These are phyloP conservation scores for Silene noctiflora DNA, from an alignment of 179 eudicot species.

Conservation along the genomic window DNA sequence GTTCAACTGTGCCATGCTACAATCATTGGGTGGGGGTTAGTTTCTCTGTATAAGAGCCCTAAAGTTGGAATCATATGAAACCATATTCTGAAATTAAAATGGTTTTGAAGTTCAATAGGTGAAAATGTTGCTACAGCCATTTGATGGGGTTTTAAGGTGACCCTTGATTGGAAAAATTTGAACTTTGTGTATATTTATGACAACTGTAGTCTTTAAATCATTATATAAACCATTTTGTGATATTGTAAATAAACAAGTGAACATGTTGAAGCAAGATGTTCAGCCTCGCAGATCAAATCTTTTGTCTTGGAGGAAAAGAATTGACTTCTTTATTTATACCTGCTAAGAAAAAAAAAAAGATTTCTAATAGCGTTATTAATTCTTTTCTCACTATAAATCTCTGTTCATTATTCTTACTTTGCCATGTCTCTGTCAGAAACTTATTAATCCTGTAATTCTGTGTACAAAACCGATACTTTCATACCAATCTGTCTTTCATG, in stretches of 20 bases:
- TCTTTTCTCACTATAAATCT: background rate
- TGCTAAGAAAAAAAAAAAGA: background rate
- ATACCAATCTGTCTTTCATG: background rate
- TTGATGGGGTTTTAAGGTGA: background rate
- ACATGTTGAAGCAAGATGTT: slow-evolving; percentile 5
- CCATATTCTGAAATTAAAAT: background rate
- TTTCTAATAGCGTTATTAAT: background rate
- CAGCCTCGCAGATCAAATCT: background rate
- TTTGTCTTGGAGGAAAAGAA: background rate
- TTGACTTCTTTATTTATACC: background rate
- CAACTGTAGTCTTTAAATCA: background rate
- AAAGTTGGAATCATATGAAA: background rate
- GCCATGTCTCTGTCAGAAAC: background rate
- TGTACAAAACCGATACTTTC: background rate
- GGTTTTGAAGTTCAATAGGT: background rate
- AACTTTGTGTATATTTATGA: background rate
- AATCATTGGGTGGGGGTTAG: background rate
- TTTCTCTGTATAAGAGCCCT: background rate
- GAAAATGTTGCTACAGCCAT: slow-evolving; percentile 5
- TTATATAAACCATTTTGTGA: slow-evolving; percentile 1
- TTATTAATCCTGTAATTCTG: background rate
- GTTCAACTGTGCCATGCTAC: background rate
- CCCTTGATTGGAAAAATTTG: background rate
- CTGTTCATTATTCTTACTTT: background rate
- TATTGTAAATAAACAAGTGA: background rate